A percentile compares a stretch with the other conserved stretches of the same genome.
These are phyloP conservation scores for Agrostemma githago DNA, from an alignment of 148 eudicot genomes.

Conservation along the genomic window DNA sequence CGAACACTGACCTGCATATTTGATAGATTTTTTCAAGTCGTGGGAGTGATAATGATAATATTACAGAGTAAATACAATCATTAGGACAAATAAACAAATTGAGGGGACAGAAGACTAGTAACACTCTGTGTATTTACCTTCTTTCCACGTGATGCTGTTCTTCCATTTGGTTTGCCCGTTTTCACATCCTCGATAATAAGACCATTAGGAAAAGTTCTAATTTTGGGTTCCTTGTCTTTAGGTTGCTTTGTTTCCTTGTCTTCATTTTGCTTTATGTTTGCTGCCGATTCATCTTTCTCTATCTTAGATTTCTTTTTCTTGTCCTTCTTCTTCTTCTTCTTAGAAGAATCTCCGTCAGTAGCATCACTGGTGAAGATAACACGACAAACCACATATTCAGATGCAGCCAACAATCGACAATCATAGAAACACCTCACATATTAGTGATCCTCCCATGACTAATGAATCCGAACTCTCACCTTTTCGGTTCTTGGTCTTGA, in stretches of 20 bases:
- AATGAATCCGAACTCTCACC: conserved; percentile 30
- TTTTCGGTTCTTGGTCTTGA: conserved; percentile 36
- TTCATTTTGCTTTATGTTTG: not conserved
- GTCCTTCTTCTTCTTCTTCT: conserved; percentile 48
- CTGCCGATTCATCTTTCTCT: conserved; percentile 31
- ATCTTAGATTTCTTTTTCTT: conserved; percentile 55
- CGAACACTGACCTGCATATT: conserved; percentile 62
- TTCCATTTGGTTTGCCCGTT: conserved; percentile 64
- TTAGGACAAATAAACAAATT: not conserved
- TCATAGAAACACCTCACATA: not conserved
- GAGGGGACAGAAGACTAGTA: not conserved
- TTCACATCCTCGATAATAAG: conserved; percentile 57
- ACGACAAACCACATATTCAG: conserved; percentile 2
- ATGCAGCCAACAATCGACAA: not conserved
- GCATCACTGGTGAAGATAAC: conserved; percentile 19
- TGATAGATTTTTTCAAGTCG: not conserved
- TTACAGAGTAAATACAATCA: not conserved
- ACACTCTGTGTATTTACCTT: conserved; percentile 38
- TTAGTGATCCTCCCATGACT: not conserved
- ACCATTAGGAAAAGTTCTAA: conserved; percentile 63
- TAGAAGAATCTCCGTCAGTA: conserved; percentile 23
- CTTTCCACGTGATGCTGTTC: conserved; percentile 64
- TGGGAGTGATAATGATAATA: not conserved
- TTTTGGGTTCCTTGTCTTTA: conserved; percentile 46
- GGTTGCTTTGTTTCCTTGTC: conserved; percentile 34